Evolutionary conservation across 225 moss, liverwort and hornwort species (phyloP).

Genomic region (Sphagnum contortum): DNA sequence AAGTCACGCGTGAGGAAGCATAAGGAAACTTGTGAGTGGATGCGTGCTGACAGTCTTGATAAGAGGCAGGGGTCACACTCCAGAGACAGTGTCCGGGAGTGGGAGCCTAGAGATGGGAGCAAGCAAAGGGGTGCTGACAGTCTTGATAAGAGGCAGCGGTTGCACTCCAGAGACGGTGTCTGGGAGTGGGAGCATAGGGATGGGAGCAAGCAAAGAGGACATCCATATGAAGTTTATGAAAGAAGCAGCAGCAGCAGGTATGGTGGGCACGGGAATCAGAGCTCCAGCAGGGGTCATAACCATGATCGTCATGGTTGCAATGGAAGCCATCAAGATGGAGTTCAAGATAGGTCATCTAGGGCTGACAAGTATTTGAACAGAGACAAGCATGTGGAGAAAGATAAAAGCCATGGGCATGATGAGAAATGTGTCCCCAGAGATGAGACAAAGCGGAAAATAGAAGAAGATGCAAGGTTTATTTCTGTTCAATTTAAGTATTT

Average conservation of each 20-base stretch:
- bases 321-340: constrained; percentile 21
- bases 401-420: constrained; percentile 35
- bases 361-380: constrained; percentile 24
- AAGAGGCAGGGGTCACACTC: constrained; percentile 50
- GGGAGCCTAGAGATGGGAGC: no score
- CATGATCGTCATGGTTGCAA: constrained; percentile 19
- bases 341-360: constrained; percentile 22
- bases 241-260: constrained; percentile 21
- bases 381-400: constrained; percentile 27
- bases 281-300: constrained; percentile 8
- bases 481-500: no score
- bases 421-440: constrained; percentile 4
- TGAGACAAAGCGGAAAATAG: background rate
- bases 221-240: constrained; percentile 11
- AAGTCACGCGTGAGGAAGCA: constrained; percentile 3
- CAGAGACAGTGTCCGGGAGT: constrained; percentile 15
- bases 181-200: constrained; percentile 1
- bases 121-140: constrained; percentile 5
- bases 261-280: constrained; percentile 11
- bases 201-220: constrained; percentile 15
- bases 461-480: no score
- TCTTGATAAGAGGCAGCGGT: constrained; percentile 8
- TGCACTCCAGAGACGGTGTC: no score
- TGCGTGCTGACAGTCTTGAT: constrained; percentile 10
- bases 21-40: background rate